Conservation (phyloP, 371 early-diverging fungal species). For the Apophysomyces variabilis region DNA sequence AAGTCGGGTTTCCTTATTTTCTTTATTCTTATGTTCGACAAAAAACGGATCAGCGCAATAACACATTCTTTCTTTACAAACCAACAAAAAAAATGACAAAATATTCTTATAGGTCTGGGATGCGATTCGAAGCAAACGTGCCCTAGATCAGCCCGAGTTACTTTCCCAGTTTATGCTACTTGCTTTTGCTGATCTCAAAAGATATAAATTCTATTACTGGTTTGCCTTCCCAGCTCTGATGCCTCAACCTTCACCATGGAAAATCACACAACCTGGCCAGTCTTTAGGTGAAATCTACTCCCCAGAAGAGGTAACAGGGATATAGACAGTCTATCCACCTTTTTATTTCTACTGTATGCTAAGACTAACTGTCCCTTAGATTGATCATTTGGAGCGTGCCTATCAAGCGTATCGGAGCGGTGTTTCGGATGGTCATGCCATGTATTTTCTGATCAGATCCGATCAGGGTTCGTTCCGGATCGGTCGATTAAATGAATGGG, state of each 20-base stretch:
- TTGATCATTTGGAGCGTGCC: conserved; percentile 12
- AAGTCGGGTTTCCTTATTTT: conserved; percentile 38
- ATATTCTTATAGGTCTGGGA: conserved; percentile 60
- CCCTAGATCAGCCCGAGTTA: conserved; percentile 60
- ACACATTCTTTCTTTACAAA: neutral
- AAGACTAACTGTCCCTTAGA: neutral
- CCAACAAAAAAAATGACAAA: no score
- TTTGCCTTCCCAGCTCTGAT: conserved; percentile 87
- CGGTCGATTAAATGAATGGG: conserved; percentile 37
- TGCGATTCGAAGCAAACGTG: conserved; percentile 69
- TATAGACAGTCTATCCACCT: no score
- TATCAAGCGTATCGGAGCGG: conserved; percentile 12
- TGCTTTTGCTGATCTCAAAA: conserved; percentile 93
- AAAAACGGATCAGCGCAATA: neutral
- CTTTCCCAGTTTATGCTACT: conserved; percentile 75
- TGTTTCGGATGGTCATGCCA: conserved; percentile 9
- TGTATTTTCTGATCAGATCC: conserved; percentile 17
- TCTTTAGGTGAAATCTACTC: conserved; percentile 28
- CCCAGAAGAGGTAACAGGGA: conserved; percentile 24
- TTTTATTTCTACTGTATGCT: no score
- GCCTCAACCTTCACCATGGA: conserved; percentile 44
- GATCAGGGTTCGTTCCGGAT: conserved; percentile 19
- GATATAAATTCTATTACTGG: conserved; percentile 93
- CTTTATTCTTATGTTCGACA: neutral
- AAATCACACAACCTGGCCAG: neutral